Conservation (phyloP, 495 filamentous ascomycete species). For the Wilcoxina mikolae region DNA sequence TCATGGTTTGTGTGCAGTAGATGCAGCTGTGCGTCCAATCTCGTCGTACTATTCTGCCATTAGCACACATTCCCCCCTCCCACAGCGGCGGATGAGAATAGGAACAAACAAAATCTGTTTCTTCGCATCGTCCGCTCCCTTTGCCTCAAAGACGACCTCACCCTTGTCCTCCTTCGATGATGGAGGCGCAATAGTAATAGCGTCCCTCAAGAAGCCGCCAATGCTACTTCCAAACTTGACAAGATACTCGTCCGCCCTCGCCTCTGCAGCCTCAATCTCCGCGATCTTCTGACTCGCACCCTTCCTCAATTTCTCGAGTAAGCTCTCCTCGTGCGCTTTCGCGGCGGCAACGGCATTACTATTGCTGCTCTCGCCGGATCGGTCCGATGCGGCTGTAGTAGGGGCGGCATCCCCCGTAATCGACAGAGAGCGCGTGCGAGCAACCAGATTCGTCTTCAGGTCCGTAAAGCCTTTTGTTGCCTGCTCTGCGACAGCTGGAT, state of each 20-base stretch:
- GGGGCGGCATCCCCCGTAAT: conserved; percentile 32
- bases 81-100: not conserved
- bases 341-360: conserved; percentile 22
- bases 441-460: conserved; percentile 52
- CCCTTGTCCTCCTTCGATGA: conserved; percentile 30
- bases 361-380: conserved; percentile 11
- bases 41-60: conserved; percentile 36
- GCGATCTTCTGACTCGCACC: conserved; percentile 75
- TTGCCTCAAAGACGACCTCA: conserved; percentile 6
- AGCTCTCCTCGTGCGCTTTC: conserved; percentile 24
- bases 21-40: conserved; percentile 91
- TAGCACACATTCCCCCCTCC: conserved; percentile 6
- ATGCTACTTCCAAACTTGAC: conserved; percentile 86
- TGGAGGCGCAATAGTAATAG: conserved; percentile 72
- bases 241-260: conserved; percentile 93
- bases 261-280: conserved; percentile 86
- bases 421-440: conserved; percentile 58
- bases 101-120: conserved; percentile 14
- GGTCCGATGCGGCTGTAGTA: not conserved
- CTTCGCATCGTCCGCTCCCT: not conserved
- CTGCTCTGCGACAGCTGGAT: conserved; percentile 59
- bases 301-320: conserved; percentile 60
- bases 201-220: conserved; percentile 77
- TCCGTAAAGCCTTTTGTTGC: conserved; percentile 71
- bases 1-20: conserved; percentile 77